Evolutionary conservation across 805 yeast species (phyloP).

Genomic region (Lipomyces yamanashiensis): DNA sequence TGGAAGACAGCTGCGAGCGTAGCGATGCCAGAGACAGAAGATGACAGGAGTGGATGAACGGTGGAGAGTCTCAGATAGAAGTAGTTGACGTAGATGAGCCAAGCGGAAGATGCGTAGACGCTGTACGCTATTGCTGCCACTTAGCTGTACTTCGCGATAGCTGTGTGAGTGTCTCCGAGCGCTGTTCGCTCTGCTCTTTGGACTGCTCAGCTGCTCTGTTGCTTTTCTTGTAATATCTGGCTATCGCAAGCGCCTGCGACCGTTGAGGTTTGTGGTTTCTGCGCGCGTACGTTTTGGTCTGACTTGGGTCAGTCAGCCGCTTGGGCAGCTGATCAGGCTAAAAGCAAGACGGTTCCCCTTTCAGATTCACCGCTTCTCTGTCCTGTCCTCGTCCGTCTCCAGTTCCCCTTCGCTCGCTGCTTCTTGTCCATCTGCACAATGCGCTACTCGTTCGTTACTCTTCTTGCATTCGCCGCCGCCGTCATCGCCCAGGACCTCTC

Average conservation of each 20-base stretch:
- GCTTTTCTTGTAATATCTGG: too few species aligned
- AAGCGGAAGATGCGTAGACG: background rate
- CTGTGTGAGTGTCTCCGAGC: too few species aligned
- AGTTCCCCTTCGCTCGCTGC: background rate
- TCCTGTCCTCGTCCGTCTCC: background rate
- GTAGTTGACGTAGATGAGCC: too few species aligned
- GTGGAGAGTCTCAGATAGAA: background rate
- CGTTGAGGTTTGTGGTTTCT: too few species aligned
- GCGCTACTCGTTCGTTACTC: slow-evolving; percentile 20
- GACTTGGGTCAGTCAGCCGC: too few species aligned
- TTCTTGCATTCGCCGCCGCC: slow-evolving; percentile 17
- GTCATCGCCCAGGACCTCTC: slow-evolving; percentile 23
- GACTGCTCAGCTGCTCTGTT: too few species aligned
- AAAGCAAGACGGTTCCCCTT: background rate
- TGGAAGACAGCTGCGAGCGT: background rate
- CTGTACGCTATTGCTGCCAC: background rate
- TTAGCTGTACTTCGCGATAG: background rate
- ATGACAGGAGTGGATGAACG: background rate
- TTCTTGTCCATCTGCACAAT: background rate
- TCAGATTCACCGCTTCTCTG: background rate
- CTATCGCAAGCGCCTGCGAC: too few species aligned
- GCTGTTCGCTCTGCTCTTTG: too few species aligned
- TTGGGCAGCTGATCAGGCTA: too few species aligned
- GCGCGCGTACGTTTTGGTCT: too few species aligned
- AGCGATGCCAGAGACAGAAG: background rate